Percentiles rank a stretch among this genome's conserved stretches.
Evolutionary conservation across 2,329 filamentous ascomycete species (phyloP).

Genomic region (Colletotrichum tanaceti): DNA sequence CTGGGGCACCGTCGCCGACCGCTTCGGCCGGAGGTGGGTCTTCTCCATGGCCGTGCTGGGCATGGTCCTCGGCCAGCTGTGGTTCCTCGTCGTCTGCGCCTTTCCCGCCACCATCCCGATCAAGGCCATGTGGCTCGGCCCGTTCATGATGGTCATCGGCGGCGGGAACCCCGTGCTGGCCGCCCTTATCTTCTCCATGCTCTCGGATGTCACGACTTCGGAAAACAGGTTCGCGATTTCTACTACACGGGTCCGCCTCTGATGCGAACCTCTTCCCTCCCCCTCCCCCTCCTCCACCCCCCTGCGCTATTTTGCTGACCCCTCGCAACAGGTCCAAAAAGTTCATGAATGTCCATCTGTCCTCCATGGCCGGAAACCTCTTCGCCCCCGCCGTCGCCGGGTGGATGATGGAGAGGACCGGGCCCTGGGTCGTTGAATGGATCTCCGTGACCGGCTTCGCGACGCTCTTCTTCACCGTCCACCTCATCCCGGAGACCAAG

Average conservation of each 20-base stretch:
- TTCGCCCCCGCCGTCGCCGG: conserved; percentile 52
- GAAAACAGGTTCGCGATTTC: conserved; percentile 48
- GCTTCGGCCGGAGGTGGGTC: conserved; percentile 52
- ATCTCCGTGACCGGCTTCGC: conserved; percentile 4
- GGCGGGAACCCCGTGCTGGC: conserved; percentile 50
- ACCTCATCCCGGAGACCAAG: conserved; percentile 48
- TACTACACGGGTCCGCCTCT: background rate
- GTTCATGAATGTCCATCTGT: conserved; percentile 50
- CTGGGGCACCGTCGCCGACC: conserved; percentile 54
- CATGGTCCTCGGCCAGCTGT: conserved; percentile 45
- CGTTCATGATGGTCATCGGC: conserved; percentile 50
- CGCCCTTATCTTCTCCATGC: conserved; percentile 51
- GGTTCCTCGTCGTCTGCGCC: conserved; percentile 49
- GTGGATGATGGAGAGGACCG: conserved; percentile 49
- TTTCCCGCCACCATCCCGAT: conserved; percentile 50
- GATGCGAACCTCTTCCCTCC: too few species aligned
- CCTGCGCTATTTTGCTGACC: too few species aligned
- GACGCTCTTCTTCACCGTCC: conserved; percentile 40
- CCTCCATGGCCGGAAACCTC: conserved; percentile 50
- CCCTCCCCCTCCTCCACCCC: too few species aligned
- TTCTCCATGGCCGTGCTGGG: conserved; percentile 49
- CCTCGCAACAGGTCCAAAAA: conserved; percentile 47
- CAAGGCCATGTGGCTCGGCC: conserved; percentile 49
- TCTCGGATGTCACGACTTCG: conserved; percentile 52
- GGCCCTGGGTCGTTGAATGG: conserved; percentile 46